Evolutionary conservation across 2,329 filamentous ascomycete species (phyloP), one percentile per base, ranked within the genome.

Genomic region (Aspergillus carbonarius): DNA sequence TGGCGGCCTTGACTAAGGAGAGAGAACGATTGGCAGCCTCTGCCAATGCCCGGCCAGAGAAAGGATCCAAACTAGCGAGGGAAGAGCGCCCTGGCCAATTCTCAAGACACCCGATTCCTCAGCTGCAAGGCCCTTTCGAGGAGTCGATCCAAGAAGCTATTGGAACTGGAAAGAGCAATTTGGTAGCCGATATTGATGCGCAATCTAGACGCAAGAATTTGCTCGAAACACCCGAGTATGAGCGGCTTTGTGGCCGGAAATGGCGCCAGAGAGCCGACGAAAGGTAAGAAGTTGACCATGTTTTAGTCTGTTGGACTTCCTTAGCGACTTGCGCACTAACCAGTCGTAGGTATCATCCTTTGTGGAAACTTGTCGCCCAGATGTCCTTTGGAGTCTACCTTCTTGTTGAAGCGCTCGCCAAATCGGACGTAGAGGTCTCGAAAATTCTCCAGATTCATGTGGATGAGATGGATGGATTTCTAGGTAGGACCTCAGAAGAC

Each of bases 311-410:
- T n/a, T 20, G 48, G 13, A 15, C 23, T 15, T 13, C 18, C 13
- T 30, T 57, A n/a, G 25, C 25, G 46, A 20, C 18, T 27, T 46
- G 25, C 20, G 8, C 15, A 49, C 63, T 64, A 54, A 62, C 57
- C 15, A 18, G 13, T 20, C 53, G 15, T 72, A 85, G 86, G 68
- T 89, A 92, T 70, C 95, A 98, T 71, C 92, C 96, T 63, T 80
- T 98, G 60, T 88, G 89, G 81, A 97, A 97, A 78, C 85, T 97
- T 50, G 85, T 96, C 71, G 88, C 93, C 15, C 93, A 98, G 75
- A 93, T 98, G 66, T 89, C 92, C 1, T 98, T 98, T 74, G 93
- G 95, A 18, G 88, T 98, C 37, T 93, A 97, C 73, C 81, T 98
- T 46, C 78, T 98, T 58, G 85, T 96, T 56, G 88, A 93, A 68